Evolutionary conservation across 495 filamentous ascomycete species (phyloP).

Genomic region (Clohesyomyces aquaticus): DNA sequence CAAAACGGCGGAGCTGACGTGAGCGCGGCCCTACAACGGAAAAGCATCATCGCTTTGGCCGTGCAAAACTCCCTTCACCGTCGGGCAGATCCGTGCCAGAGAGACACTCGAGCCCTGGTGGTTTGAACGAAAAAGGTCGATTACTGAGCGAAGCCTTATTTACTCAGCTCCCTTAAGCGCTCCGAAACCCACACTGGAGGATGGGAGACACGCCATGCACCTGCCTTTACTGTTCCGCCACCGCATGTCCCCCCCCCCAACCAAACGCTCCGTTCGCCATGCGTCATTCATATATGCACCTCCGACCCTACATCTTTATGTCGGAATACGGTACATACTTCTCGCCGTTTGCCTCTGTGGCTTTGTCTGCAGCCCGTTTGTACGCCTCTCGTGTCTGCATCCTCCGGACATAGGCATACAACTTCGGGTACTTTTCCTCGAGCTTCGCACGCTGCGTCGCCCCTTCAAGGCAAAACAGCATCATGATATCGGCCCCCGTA

Average conservation of each 20-base stretch:
- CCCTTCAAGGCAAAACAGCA: conserved; percentile 72
- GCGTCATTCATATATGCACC: background rate
- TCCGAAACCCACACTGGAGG: background rate
- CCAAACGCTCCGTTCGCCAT: background rate
- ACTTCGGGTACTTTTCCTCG: conserved; percentile 61
- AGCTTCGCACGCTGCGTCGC: conserved; percentile 51
- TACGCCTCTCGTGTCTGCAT: conserved; percentile 67
- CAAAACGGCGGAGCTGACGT: conserved; percentile 1
- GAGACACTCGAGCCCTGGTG: background rate
- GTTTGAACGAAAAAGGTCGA: background rate
- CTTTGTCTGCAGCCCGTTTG: conserved; percentile 53
- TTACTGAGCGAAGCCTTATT: background rate
- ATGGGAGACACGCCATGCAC: too few species aligned
- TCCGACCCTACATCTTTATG: background rate
- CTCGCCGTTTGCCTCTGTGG: conserved; percentile 44
- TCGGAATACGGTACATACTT: conserved; percentile 34
- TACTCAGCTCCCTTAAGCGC: background rate
- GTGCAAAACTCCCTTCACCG: background rate
- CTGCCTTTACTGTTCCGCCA: too few species aligned
- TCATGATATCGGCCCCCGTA: conserved; percentile 78
- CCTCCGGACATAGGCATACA: conserved; percentile 65
- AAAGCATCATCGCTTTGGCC: too few species aligned
- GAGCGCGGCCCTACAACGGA: background rate
- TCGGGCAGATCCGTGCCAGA: background rate
- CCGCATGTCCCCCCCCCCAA: too few species aligned